Evolutionary conservation across 2,329 filamentous ascomycete genomes (phyloP), one percentile per base, ranked within the genome.

Genomic region (Monosporascus sp.): DNA sequence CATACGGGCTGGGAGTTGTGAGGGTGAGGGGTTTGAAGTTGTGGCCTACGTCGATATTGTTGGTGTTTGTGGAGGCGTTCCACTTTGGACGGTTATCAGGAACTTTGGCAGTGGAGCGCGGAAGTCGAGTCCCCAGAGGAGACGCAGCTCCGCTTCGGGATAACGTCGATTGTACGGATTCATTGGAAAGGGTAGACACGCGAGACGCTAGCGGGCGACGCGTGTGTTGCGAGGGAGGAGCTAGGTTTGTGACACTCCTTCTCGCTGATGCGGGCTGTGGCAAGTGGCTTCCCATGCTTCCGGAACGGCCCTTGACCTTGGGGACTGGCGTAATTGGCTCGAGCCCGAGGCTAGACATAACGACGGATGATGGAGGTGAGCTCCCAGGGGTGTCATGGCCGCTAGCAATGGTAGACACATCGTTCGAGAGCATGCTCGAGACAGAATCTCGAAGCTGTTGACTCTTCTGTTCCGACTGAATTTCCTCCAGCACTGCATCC

Each of bases 371-470:
- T 3, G 81, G 80, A 7, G 81, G 81, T 20, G 81, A 84, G 72
- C 83, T 89, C 46, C 85, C 83, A 0, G 87, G 87, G 0, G 87
- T 89, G 36, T 87, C 90, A 46, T 85, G 72, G 47, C 82, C 80
- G 62, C 89, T 93, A 57, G 80, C 85, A 9, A 82, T 73, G 2
- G 86, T 81, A 2, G 89, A 91, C 50, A 83, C 81, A 65, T 95
- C 90, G 60, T 89, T 89, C 2, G 90, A 95, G 3, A 96, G 77
- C 70, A 97, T 90, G 61, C 89, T 97, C 0, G 92, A 97, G 53
- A 97, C 87, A 0, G 93, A 97, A 69, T 97, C 93, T 47, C 93
- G 83, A 48, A 97, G 77, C 62, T 93, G 88, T 65, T 91, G 88
- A 50, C 82, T 85, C 58, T 79, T 81, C 50, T 74, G 75, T 54